These are phyloP conservation scores for Kernera saxatilis DNA, from an alignment of 345 rosid genomes.

Conservation along the genomic window DNA sequence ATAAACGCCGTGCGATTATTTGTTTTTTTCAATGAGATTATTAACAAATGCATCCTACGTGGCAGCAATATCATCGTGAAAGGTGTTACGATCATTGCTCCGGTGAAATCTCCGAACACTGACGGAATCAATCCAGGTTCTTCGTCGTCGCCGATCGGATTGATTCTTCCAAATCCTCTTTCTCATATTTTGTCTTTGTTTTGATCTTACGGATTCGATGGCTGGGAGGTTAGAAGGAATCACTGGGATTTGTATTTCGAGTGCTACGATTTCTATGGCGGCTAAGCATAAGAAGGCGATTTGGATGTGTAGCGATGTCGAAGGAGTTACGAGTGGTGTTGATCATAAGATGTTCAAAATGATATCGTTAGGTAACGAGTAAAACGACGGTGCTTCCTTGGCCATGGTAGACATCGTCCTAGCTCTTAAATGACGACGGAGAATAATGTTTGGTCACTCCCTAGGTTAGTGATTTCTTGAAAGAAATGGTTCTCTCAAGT, in stretches of 20 bases:
- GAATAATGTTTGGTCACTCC: too few relatives aligned
- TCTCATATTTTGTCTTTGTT: too few relatives aligned
- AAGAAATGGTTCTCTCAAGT: too few relatives aligned
- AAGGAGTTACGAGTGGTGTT: constrained; percentile 45
- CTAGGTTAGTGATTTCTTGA: too few relatives aligned
- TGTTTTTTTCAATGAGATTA: too few relatives aligned
- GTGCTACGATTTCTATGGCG: constrained; percentile 42
- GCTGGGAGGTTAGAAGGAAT: constrained; percentile 50
- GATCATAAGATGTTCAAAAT: too few relatives aligned
- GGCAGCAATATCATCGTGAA: constrained; percentile 68
- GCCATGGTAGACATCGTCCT: too few relatives aligned
- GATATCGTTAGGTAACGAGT: too few relatives aligned
- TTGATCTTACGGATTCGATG: constrained; percentile 52
- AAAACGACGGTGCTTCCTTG: too few relatives aligned
- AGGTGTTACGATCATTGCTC: constrained; percentile 83
- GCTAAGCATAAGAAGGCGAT: constrained; percentile 33
- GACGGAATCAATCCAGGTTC: constrained; percentile 94
- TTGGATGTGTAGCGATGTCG: constrained; percentile 65
- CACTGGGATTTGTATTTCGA: constrained; percentile 63
- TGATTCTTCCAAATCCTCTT: too few relatives aligned
- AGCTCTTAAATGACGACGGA: too few relatives aligned
- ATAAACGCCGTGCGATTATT: neutral
- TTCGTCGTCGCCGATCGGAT: neutral
- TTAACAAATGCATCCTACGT: neutral
- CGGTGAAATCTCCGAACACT: constrained; percentile 80